Percentiles rank a stretch among this genome's conserved stretches.
Evolutionary conservation across 2,329 filamentous ascomycete species (phyloP).

Genomic region (Alternaria sp.): DNA sequence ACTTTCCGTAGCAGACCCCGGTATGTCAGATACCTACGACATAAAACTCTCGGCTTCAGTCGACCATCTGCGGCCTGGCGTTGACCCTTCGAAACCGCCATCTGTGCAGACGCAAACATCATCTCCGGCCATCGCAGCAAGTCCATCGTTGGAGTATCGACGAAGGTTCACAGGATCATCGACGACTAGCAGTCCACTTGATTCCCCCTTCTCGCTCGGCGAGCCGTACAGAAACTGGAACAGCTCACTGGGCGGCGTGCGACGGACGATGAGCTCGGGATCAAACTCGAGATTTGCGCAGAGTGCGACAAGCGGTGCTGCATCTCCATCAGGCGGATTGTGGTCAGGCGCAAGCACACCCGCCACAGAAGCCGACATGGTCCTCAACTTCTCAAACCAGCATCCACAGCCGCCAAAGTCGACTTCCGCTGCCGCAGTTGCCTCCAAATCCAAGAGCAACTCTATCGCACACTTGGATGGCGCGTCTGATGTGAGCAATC

Average conservation of each 20-base stretch:
- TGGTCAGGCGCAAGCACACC: slow-evolving; percentile 47
- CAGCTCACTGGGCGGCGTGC: slow-evolving; percentile 49
- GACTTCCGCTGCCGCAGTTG: slow-evolving; percentile 13
- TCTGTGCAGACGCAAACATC: slow-evolving; percentile 26
- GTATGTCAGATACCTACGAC: slow-evolving; percentile 68
- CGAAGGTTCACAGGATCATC: slow-evolving; percentile 30
- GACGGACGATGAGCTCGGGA: slow-evolving; percentile 45
- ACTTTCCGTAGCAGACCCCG: slow-evolving; percentile 51
- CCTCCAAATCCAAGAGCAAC: background rate
- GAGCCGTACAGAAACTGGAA: slow-evolving; percentile 42
- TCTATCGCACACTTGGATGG: slow-evolving; percentile 11
- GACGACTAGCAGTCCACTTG: slow-evolving; percentile 32
- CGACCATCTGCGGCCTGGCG: slow-evolving; percentile 69
- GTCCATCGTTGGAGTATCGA: slow-evolving; percentile 32
- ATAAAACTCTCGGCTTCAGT: slow-evolving; percentile 76
- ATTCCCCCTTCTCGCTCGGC: slow-evolving; percentile 37
- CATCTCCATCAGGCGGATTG: slow-evolving; percentile 42
- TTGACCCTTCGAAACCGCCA: slow-evolving; percentile 46
- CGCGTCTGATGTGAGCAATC: slow-evolving; percentile 10
- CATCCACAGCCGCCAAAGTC: slow-evolving; percentile 25
- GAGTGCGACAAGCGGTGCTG: slow-evolving; percentile 24
- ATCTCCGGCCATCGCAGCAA: slow-evolving; percentile 39
- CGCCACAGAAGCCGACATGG: slow-evolving; percentile 36
- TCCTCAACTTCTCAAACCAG: slow-evolving; percentile 40
- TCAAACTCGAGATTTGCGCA: slow-evolving; percentile 31